Percentiles rank a stretch among this genome's conserved stretches.
These are phyloP conservation scores for Brassica carinata DNA, from an alignment of 345 rosid genomes.

Conservation along the genomic window DNA sequence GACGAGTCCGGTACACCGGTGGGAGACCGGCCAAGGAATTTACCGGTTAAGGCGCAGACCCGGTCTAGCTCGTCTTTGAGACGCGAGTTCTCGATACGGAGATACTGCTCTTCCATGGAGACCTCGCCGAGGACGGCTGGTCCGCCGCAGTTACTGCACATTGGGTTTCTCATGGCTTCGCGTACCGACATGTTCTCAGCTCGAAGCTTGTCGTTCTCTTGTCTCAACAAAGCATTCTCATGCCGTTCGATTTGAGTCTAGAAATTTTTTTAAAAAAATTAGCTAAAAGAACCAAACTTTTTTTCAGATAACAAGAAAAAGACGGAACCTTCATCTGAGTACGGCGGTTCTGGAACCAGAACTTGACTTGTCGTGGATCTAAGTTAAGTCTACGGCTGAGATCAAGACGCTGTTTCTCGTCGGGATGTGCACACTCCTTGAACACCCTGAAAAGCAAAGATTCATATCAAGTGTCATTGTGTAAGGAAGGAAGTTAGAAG, in stretches of 20 bases:
- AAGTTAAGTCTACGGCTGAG: constrained; percentile 75
- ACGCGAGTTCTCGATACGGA: constrained; percentile 80
- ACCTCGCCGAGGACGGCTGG: constrained; percentile 79
- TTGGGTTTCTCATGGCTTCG: constrained; percentile 89
- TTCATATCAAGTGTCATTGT: not conserved
- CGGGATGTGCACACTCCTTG: constrained; percentile 93
- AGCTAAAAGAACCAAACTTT: not conserved
- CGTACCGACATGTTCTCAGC: constrained; percentile 24
- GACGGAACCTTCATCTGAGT: constrained; percentile 88
- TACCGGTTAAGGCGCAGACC: constrained; percentile 82
- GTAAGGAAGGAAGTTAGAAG: not conserved
- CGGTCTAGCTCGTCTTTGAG: constrained; percentile 87
- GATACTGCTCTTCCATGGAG: constrained; percentile 88
- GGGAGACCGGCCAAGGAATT: constrained; percentile 79
- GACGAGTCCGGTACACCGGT: constrained; percentile 62
- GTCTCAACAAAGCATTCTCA: not conserved
- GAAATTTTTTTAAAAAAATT: no score
- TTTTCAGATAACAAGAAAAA: not conserved
- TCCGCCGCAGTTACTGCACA: constrained; percentile 88
- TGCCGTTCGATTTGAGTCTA: not conserved
- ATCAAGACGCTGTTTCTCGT: constrained; percentile 84
- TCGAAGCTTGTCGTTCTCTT: not conserved
- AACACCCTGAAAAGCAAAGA: constrained; percentile 44
- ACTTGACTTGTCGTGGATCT: constrained; percentile 88
- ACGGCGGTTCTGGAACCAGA: constrained; percentile 95